Percentiles rank a stretch among this genome's conserved stretches.
Evolutionary conservation across 1,284 basidiomycete species (phyloP).

Genomic region (Tylopilus sp.): DNA sequence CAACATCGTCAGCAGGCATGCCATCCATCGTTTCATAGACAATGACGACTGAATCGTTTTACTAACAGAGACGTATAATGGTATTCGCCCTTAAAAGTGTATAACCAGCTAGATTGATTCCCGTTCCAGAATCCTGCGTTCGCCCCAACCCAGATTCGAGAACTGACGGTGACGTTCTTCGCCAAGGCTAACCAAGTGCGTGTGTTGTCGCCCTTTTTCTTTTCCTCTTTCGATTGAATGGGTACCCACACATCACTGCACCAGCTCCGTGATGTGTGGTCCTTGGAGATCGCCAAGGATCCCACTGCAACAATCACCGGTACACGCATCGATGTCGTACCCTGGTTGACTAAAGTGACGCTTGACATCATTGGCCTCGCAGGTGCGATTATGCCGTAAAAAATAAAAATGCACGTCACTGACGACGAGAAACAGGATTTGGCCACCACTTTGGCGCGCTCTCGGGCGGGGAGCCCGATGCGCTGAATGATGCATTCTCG

Average conservation of each 20-base stretch:
- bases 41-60: neutral
- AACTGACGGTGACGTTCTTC: constrained; percentile 51
- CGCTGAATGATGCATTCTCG: constrained; percentile 47
- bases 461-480: constrained; percentile 36
- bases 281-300: constrained; percentile 29
- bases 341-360: constrained; percentile 55
- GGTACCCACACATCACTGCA: neutral
- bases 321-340: constrained; percentile 44
- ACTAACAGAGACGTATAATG: constrained; percentile 22
- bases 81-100: neutral
- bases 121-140: constrained; percentile 38
- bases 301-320: constrained; percentile 10
- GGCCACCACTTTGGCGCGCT: constrained; percentile 62
- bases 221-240: neutral
- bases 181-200: constrained; percentile 48
- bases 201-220: neutral
- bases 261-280: constrained; percentile 49
- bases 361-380: constrained; percentile 69
- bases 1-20: constrained; percentile 30
- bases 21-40: neutral
- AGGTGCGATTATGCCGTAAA: constrained; percentile 34
- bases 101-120: neutral
- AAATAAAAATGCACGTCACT: neutral
- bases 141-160: constrained; percentile 49
- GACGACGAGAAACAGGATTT: constrained; percentile 44